These are phyloP conservation scores for Pseudopithomyces maydicus DNA, from an alignment of 2,329 filamentous ascomycete genomes.

Conservation along the genomic window DNA sequence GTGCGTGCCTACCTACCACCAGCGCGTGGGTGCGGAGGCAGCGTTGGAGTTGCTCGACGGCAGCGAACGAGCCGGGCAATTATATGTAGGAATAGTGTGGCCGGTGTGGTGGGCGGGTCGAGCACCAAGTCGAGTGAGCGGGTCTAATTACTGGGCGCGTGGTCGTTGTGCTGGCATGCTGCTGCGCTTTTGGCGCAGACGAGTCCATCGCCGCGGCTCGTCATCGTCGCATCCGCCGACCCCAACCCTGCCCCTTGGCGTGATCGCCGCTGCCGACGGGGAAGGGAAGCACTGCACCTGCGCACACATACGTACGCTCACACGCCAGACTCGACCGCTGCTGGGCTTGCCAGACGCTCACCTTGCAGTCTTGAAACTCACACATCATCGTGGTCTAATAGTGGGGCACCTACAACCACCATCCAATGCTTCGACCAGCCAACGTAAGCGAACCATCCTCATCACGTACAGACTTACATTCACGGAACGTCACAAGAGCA, in stretches of 20 bases:
- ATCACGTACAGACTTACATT: too few species aligned
- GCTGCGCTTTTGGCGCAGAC: constrained; percentile 7
- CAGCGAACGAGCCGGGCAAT: not conserved
- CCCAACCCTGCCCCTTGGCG: constrained; percentile 27
- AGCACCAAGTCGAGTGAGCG: not conserved
- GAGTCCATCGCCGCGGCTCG: constrained; percentile 25
- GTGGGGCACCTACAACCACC: too few species aligned
- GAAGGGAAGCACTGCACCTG: not conserved
- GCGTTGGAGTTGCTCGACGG: not conserved
- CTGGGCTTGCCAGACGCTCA: too few species aligned
- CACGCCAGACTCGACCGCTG: too few species aligned
- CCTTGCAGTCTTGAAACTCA: too few species aligned
- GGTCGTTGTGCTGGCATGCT: constrained; percentile 1
- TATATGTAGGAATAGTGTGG: not conserved
- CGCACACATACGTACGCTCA: not conserved
- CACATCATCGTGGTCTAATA: too few species aligned
- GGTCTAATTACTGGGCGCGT: constrained; percentile 2
- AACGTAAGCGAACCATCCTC: too few species aligned
- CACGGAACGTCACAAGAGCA: too few species aligned
- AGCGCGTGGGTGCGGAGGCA: not conserved
- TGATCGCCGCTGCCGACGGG: not conserved
- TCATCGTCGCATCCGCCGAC: constrained; percentile 26
- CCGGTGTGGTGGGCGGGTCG: not conserved
- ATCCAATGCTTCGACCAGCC: too few species aligned
- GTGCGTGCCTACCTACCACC: not conserved